These are phyloP conservation scores for Globisporangium echinulatum DNA, from an alignment of 352 stramenopile species.

Conservation along the genomic window DNA sequence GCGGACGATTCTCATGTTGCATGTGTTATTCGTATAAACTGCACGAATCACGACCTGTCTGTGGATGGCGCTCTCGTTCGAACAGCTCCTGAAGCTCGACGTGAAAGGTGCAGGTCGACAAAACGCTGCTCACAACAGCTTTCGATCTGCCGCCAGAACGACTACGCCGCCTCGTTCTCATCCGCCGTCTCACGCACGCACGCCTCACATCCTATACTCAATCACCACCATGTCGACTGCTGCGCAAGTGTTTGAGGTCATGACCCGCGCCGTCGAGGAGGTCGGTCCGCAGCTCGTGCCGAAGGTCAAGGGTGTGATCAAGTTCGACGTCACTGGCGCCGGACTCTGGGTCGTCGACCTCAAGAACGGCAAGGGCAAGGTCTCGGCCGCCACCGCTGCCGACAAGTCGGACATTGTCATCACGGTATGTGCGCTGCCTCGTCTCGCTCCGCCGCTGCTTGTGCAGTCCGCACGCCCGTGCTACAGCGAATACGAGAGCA, in stretches of 20 bases:
- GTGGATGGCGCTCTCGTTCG: too few species aligned
- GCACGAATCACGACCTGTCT: too few species aligned
- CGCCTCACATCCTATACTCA: too few species aligned
- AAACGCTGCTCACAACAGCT: too few species aligned
- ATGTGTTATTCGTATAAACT: too few species aligned
- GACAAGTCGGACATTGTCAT: slow-evolving; percentile 79
- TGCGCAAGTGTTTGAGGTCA: slow-evolving; percentile 63
- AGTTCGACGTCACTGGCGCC: slow-evolving; percentile 67
- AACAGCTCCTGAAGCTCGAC: too few species aligned
- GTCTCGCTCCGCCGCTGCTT: not conserved
- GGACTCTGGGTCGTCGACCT: slow-evolving; percentile 74
- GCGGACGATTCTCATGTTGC: too few species aligned
- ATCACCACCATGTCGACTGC: slow-evolving; percentile 17
- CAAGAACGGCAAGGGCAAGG: slow-evolving; percentile 67
- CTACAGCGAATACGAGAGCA: too few species aligned
- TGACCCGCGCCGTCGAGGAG: slow-evolving; percentile 61
- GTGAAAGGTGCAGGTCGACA: too few species aligned
- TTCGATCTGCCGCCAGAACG: too few species aligned
- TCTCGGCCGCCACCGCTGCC: slow-evolving; percentile 29
- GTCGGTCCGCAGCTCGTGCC: slow-evolving; percentile 59
- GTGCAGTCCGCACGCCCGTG: not conserved
- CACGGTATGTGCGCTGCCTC: slow-evolving; percentile 21
- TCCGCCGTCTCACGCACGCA: too few species aligned
- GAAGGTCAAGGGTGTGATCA: slow-evolving; percentile 77
- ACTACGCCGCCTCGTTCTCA: too few species aligned